Percentiles rank a stretch among this genome's conserved stretches.
phyloP scores from a whole-genome alignment of 495 filamentous ascomycete genomes.

The Endocarpon pusillum region DNA sequence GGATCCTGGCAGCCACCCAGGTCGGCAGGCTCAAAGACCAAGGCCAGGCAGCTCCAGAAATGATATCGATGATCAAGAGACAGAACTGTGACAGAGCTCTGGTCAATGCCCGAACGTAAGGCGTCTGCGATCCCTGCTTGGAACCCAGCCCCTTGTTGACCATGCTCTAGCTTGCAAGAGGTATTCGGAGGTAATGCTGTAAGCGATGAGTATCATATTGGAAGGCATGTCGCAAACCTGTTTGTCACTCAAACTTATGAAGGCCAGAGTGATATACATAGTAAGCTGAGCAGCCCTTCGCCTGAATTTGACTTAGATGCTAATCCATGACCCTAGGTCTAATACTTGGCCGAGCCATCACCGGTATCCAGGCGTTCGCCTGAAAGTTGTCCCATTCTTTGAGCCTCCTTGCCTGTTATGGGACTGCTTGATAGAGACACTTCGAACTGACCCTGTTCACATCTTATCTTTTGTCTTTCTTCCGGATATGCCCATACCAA shows the following conservation, averaged over 20 bases:
- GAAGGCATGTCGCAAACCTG: conserved; percentile 85
- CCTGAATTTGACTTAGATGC: conserved; percentile 8
- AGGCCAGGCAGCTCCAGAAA: conserved; percentile 75
- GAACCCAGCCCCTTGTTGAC: conserved; percentile 6
- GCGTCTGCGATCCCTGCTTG: too few species aligned
- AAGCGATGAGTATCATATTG: conserved; percentile 91
- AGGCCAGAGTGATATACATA: conserved; percentile 90
- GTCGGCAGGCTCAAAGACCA: conserved; percentile 87
- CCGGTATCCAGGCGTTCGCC: conserved; percentile 51
- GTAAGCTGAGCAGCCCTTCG: conserved; percentile 42
- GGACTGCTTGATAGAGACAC: too few species aligned
- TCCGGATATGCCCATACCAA: too few species aligned
- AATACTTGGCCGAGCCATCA: conserved; percentile 54
- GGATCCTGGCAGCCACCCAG: conserved; percentile 69
- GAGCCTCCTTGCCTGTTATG: too few species aligned
- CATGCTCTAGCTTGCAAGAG: conserved; percentile 56
- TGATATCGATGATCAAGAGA: conserved; percentile 97
- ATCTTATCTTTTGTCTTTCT: too few species aligned
- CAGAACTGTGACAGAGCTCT: conserved; percentile 94
- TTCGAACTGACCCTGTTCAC: too few species aligned
- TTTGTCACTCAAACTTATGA: conserved; percentile 98
- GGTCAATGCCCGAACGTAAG: conserved; percentile 54
- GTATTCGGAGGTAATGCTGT: conserved; percentile 94
- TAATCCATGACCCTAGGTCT: too few species aligned
- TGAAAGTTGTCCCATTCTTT: too few species aligned